phyloP scores from a whole-genome alignment of 2,329 filamentous ascomycete genomes.

The Ceratocystis cubensis region DNA sequence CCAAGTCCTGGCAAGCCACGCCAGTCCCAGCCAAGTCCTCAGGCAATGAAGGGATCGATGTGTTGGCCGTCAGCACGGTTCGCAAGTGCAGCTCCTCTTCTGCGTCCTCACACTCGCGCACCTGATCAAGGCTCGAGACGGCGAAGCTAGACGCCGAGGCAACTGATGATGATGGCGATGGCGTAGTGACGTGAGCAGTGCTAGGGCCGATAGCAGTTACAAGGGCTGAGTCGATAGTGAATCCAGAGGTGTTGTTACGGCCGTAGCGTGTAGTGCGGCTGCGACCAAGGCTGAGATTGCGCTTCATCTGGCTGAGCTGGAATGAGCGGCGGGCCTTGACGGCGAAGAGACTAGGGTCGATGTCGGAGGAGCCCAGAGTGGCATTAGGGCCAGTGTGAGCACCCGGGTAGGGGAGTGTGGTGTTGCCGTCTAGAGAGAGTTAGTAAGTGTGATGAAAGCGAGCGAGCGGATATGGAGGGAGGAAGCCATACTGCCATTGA shows the following conservation, averaged over 20 bases:
- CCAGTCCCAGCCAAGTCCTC: neutral
- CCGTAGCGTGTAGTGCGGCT: conserved; percentile 14
- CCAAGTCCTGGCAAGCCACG: neutral
- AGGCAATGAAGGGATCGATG: conserved; percentile 6
- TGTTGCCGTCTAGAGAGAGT: conserved; percentile 37
- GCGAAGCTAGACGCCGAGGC: neutral
- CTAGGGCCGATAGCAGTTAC: conserved; percentile 13
- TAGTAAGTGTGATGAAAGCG: neutral
- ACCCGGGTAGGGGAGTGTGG: conserved; percentile 49
- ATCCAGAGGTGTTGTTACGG: conserved; percentile 7
- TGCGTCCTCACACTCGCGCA: neutral
- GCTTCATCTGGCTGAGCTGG: conserved; percentile 31
- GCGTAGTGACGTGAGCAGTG: conserved; percentile 10
- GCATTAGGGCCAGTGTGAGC: conserved; percentile 46
- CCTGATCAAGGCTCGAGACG: neutral
- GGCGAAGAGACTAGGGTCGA: conserved; percentile 34
- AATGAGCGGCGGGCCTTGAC: conserved; percentile 37
- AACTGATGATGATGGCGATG: conserved; percentile 9
- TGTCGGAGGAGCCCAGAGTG: conserved; percentile 43
- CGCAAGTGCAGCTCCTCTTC: neutral
- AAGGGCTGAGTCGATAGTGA: conserved; percentile 16
- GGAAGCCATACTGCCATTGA: conserved; percentile 33
- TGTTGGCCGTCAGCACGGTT: conserved; percentile 5
- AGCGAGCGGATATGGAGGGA: neutral
- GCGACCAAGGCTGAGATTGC: conserved; percentile 30